Percentiles rank a stretch among this genome's conserved stretches.
These are phyloP conservation scores for Hygrocybe punicea DNA, from an alignment of 768 basidiomycete species.

Conservation along the genomic window DNA sequence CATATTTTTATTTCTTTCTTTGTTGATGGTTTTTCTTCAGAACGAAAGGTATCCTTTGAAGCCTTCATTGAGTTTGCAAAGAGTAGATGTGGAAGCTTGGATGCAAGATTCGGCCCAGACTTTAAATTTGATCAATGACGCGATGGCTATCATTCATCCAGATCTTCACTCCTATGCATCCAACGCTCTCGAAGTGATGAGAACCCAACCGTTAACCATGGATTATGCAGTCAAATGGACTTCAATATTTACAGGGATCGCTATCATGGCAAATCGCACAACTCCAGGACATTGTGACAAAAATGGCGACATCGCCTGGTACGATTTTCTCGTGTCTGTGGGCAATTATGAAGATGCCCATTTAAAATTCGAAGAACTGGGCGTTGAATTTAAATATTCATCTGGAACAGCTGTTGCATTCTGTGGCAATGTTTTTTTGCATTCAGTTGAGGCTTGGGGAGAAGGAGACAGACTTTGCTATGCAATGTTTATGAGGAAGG, in stretches of 20 bases:
- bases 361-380: neutral
- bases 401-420: neutral
- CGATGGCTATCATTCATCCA: neutral
- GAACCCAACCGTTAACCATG: neutral
- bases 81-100: neutral
- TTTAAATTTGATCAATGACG: neutral
- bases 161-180: neutral
- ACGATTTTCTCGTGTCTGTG: neutral
- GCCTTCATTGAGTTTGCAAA: neutral
- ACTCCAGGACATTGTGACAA: neutral
- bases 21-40: neutral
- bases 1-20: too few relatives aligned
- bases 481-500: constrained; percentile 2
- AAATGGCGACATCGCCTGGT: neutral
- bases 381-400: neutral
- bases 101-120: neutral
- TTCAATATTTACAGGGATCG: neutral
- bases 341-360: neutral
- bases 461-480: neutral
- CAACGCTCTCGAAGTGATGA: neutral
- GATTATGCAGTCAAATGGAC: neutral
- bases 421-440: neutral
- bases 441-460: neutral
- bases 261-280: neutral
- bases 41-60: neutral